Base-by-base conservation (phyloP, 495 filamentous ascomycete genomes). In the Penicillium pulvis region DNA sequence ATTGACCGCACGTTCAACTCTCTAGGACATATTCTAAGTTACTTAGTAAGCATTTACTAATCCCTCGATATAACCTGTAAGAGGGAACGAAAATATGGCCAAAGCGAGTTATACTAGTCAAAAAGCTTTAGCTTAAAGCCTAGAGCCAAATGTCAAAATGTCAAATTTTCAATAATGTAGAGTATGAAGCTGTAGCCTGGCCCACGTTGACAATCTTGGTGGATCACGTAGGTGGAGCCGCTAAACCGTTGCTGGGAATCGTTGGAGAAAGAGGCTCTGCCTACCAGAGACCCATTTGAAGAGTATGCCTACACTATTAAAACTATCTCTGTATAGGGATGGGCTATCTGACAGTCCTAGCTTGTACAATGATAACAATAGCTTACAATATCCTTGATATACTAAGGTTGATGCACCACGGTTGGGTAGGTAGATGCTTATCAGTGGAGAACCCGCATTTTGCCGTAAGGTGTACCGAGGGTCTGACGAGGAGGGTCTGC, bases 401-500 rank as follows among this genome's bases (percentile, higher is more conserved):
- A 5, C 39, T 41, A 41, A 16, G 14, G 33, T 14, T 36, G 33
- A 11, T 11, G 33, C 28, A 23, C 28, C 1, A 7, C 28, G 28
- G 33, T 36, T 36, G 2, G 9, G 33, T 36, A 41, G 14, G 16
- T 49, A 49, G 12, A 14, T n/a, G 26, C 23, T 49, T 49, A 49
- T 49, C 46, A 49, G 46, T 49, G 46, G 24, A 49, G 46, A 49
- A 33, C 24, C 46, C 24, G 20, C 19, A 46, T 24, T 24, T 46
- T 46, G 39, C 43, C 43, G 43, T 46, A 6, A 46, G 42, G 23
- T 46, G 43, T 46, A 46, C 43, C 43, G 43, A 46, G 43, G 43
- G 43, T 45, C 42, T 45, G 17, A 20, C n/a, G 20, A 45, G 6
- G 42, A 23, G 20, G 20, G 20, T 41, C 36, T 41, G n/a, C 36